Evolutionary conservation across 1,284 basidiomycete species (phyloP).

Genomic region (Schizophyllum amplum): DNA sequence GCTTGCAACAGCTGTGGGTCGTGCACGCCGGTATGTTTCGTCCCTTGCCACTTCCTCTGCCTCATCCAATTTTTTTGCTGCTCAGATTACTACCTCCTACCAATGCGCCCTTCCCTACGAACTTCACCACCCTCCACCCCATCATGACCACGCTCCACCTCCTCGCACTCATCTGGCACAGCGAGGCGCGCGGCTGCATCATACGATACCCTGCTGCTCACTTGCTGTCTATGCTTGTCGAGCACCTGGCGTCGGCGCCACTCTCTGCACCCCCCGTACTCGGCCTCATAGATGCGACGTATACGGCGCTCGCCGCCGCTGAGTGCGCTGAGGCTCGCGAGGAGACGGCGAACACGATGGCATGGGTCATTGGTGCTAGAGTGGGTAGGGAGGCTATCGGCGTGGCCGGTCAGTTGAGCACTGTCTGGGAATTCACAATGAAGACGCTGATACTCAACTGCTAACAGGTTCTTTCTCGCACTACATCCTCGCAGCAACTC

Average conservation of each 20-base stretch:
- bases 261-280: neutral
- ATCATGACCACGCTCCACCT: conserved; percentile 21
- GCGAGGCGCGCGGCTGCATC: conserved; percentile 15
- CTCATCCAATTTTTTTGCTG: conserved; percentile 1
- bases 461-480: neutral
- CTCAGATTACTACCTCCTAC: conserved; percentile 13
- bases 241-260: conserved; percentile 12
- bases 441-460: neutral
- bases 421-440: neutral
- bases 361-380: neutral
- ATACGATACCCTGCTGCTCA: conserved; percentile 14
- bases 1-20: conserved; percentile 3
- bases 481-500: neutral
- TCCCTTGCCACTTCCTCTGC: neutral
- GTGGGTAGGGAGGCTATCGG: neutral
- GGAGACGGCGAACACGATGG: neutral
- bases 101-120: conserved; percentile 13
- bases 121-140: conserved; percentile 5
- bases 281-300: neutral
- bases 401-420: neutral
- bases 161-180: conserved; percentile 25
- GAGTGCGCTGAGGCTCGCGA: neutral
- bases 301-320: neutral
- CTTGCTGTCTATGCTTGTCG: conserved; percentile 21
- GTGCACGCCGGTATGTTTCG: conserved; percentile 4